phyloP scores from a whole-genome alignment of 768 basidiomycete genomes.

The Mycena rebaudengoi region DNA sequence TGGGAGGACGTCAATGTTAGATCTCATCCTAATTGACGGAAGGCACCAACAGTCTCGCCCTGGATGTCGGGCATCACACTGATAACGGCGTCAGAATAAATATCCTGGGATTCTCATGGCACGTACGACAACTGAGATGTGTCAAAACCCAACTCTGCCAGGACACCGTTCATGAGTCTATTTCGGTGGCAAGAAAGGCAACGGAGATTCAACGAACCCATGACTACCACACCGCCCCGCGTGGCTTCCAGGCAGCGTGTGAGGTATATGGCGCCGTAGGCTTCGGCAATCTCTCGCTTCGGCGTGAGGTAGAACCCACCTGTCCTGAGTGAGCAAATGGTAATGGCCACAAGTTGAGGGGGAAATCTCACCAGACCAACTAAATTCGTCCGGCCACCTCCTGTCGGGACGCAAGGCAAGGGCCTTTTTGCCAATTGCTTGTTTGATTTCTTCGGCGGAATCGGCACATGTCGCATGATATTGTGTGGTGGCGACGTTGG shows the following conservation, averaged over 20 bases:
- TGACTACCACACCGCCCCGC: background rate
- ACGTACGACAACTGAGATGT: too few species aligned
- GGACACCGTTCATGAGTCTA: too few species aligned
- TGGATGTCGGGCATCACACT: too few species aligned
- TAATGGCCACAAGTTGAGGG: too few species aligned
- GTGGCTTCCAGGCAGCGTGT: background rate
- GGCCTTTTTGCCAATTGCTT: background rate
- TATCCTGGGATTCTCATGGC: too few species aligned
- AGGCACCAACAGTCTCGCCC: too few species aligned
- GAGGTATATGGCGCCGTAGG: background rate
- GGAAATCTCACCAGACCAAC: constrained; percentile 1
- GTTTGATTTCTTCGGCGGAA: background rate
- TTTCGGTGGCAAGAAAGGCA: too few species aligned
- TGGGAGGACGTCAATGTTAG: too few species aligned
- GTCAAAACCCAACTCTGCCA: too few species aligned
- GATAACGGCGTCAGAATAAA: too few species aligned
- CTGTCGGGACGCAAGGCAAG: background rate
- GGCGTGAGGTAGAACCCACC: background rate
- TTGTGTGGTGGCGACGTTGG: background rate
- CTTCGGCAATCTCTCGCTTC: background rate
- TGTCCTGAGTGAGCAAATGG: background rate
- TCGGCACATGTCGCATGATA: background rate
- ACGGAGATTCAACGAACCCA: too few species aligned
- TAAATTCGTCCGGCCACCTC: background rate
- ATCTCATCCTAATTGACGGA: too few species aligned